Evolutionary conservation across 768 basidiomycete species (phyloP).

Genomic region (Mycena kentingensis): DNA sequence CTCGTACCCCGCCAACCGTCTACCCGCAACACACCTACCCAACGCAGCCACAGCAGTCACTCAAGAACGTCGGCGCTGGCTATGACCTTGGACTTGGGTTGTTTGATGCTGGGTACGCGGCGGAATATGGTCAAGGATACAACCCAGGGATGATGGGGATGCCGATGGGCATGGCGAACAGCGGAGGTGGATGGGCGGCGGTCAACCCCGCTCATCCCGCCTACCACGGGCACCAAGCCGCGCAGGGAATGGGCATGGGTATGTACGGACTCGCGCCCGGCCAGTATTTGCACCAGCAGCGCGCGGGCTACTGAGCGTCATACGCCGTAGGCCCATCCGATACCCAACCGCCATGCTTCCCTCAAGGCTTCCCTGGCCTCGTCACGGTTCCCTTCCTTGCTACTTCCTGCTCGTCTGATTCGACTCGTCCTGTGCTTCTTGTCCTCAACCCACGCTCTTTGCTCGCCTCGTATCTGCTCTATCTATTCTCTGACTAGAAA

Average conservation of each 20-base stretch:
- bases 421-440: no score
- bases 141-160: not conserved
- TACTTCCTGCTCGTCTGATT: no score
- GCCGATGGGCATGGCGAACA: not conserved
- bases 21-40: not conserved
- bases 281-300: slow-evolving; percentile 12
- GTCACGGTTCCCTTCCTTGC: no score
- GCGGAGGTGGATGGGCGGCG: slow-evolving; percentile 3
- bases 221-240: not conserved
- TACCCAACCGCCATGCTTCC: no score
- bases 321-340: no score
- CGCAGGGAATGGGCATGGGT: not conserved
- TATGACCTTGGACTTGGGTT: slow-evolving; percentile 3
- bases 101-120: not conserved
- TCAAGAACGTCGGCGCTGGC: not conserved
- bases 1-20: not conserved
- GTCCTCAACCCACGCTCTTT: no score
- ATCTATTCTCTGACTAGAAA: no score
- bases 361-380: no score
- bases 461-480: no score
- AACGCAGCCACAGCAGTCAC: not conserved
- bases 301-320: no score
- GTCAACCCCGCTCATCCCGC: slow-evolving; percentile 5
- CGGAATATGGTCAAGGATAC: not conserved
- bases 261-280: slow-evolving; percentile 2